phyloP scores from a whole-genome alignment of 2,329 filamentous ascomycete species.

The Aspergillus sp. region DNA sequence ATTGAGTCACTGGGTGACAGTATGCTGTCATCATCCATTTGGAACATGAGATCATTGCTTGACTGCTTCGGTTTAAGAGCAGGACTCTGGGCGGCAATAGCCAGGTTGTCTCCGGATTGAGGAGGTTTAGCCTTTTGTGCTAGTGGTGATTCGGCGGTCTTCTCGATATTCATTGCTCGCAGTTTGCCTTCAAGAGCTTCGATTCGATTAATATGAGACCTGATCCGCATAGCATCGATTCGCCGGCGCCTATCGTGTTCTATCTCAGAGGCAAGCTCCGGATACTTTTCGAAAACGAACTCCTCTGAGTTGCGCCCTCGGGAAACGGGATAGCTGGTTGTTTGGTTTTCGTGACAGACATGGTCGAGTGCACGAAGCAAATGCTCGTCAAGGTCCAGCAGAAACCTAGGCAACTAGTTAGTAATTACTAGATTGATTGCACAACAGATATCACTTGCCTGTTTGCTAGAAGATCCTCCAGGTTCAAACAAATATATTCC shows the following conservation, averaged over 20 bases:
- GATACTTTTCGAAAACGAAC: conserved; percentile 46
- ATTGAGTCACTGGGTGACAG: conserved; percentile 23
- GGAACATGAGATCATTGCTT: conserved; percentile 78
- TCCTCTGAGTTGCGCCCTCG: conserved; percentile 71
- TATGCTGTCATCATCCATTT: conserved; percentile 79
- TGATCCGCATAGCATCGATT: conserved; percentile 74
- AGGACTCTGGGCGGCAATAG: conserved; percentile 61
- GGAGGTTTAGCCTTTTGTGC: conserved; percentile 42
- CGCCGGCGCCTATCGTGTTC: conserved; percentile 57
- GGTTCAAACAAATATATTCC: conserved; percentile 87
- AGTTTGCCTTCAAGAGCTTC: conserved; percentile 64
- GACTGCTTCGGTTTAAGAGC: conserved; percentile 67
- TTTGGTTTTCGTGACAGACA: conserved; percentile 78
- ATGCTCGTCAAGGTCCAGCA: conserved; percentile 83
- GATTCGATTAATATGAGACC: conserved; percentile 61
- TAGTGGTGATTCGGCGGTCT: conserved; percentile 51
- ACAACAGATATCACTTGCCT: conserved; percentile 46
- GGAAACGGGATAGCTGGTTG: conserved; percentile 72
- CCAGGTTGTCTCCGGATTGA: conserved; percentile 39
- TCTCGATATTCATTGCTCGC: conserved; percentile 66
- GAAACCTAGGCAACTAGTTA: conserved; percentile 49
- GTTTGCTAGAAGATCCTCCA: conserved; percentile 91
- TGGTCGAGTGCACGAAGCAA: conserved; percentile 77
- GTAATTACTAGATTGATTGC: not conserved
- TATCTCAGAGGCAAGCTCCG: conserved; percentile 41